phyloP scores from a whole-genome alignment of 768 basidiomycete species.

The Termitomyces sp. region DNA sequence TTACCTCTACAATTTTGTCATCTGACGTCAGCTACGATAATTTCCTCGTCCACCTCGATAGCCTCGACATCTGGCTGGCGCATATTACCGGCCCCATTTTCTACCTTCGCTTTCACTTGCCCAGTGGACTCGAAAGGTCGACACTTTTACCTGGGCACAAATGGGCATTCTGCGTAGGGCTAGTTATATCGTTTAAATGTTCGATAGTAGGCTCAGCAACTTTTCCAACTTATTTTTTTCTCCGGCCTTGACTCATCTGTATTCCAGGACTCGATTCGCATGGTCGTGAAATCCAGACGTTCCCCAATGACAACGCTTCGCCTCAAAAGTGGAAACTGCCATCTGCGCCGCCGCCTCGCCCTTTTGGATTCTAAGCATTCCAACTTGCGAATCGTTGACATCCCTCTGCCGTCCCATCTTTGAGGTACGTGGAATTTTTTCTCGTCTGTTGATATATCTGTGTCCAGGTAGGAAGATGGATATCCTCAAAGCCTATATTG shows the following conservation, averaged over 20 bases:
- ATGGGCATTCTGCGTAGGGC: background rate
- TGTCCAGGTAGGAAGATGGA: too few species aligned
- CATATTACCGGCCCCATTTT: background rate
- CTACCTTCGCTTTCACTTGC: background rate
- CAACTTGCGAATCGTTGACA: background rate
- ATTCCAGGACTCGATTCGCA: background rate
- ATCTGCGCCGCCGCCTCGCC: background rate
- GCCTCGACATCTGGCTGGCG: background rate
- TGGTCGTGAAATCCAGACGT: background rate
- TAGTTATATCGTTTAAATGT: background rate
- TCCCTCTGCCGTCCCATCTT: background rate
- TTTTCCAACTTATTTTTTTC: background rate
- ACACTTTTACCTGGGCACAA: background rate
- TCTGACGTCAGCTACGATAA: background rate
- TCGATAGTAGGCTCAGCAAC: background rate
- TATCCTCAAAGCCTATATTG: too few species aligned
- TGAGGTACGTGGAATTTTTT: too few species aligned
- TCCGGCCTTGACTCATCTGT: background rate
- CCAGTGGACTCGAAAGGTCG: background rate
- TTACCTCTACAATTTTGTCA: background rate
- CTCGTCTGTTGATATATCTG: too few species aligned
- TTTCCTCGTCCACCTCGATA: background rate
- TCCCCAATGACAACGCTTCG: background rate
- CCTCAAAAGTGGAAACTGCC: background rate
- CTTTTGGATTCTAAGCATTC: background rate